Evolutionary conservation across 805 yeast genomes (phyloP), one percentile per base, ranked within the genome.

Genomic region (Kluyveromyces wickerhamii): DNA sequence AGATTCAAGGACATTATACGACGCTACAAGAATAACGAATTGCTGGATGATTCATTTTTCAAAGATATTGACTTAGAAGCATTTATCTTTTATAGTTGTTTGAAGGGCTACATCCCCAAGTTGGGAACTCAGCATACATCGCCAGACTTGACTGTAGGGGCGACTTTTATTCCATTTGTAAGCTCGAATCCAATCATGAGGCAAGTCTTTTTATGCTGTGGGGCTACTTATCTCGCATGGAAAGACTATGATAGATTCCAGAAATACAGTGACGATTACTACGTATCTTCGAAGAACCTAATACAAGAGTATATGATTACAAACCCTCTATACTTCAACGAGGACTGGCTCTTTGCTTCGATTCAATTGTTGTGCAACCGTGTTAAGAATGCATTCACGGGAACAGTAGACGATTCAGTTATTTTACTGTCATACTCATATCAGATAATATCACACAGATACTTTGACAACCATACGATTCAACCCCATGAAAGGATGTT

Each of bases 51-150:
- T 12, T 13, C 21, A 7, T 29, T 36, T 11, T 39, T 38, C 23
- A 19, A 34, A 13, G 27, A 27, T 14, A 14, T 41, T 11, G 39
- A 42, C 20, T 17, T 38, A 15, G 43, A 39, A 21, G 22, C 38
- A n/a, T 40, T 44, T 20, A 25, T 49, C 15, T 57, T 51, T 37
- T 52, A 58, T 40, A 63, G 62, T 3, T 66, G 67, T 38, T 51
- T 60, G 5, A 55, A 60, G 28, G 66, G 65, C 2, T 67, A 66
- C 41, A 57, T 69, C 40, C 59, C 59, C 5, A 48, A 65, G 3
- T 49, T 66, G 7, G 63, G 67, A 1, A 68, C 72, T 1, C 69
- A 66, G 37, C 45, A 58, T 24, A 60, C 70, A 0, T 69, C 65
- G 38, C 59, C 62, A 2, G 45, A 51, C 10, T 43, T 67, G 5